A percentile compares a stretch with the other conserved stretches of the same genome.
Evolutionary conservation across 2,329 filamentous ascomycete species (phyloP).

Genomic region (Amylocarpus encephaloides): DNA sequence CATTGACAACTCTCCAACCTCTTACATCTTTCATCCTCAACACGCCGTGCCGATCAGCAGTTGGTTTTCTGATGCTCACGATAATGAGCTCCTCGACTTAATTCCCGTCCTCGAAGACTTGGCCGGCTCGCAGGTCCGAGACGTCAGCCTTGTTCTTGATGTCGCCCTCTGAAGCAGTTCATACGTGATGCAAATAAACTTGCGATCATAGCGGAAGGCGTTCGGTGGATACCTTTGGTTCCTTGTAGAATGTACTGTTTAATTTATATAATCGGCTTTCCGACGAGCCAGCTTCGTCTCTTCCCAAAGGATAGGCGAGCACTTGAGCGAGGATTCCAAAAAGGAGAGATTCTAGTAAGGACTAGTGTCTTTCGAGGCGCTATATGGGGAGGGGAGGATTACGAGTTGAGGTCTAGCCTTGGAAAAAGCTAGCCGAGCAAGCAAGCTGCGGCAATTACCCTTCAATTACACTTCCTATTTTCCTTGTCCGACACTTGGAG

Average conservation of each 20-base stretch:
- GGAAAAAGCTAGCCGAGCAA: constrained; percentile 14
- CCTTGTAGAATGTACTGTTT: constrained; percentile 35
- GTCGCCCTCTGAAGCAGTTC: constrained; percentile 59
- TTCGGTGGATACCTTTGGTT: constrained; percentile 34
- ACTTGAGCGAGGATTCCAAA: constrained; percentile 24
- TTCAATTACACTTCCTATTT: constrained; percentile 19
- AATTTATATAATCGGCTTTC: constrained; percentile 34
- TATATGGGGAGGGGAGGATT: constrained; percentile 6
- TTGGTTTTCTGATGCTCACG: constrained; percentile 99
- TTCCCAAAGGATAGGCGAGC: constrained; percentile 9
- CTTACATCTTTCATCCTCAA: constrained; percentile 98
- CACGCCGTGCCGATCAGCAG: constrained; percentile 98
- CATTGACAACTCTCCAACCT: constrained; percentile 98
- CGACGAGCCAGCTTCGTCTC: constrained; percentile 24
- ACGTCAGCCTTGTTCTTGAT: constrained; percentile 96
- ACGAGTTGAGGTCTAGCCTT: constrained; percentile 10
- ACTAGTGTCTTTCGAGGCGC: constrained; percentile 5
- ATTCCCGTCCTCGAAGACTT: constrained; percentile 98
- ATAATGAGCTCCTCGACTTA: constrained; percentile 95
- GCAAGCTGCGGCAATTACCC: constrained; percentile 15
- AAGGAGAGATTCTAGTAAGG: constrained; percentile 11
- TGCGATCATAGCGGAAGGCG: constrained; percentile 35
- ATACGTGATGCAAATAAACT: constrained; percentile 29
- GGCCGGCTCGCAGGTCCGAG: constrained; percentile 78
- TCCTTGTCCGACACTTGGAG: constrained; percentile 12